Evolutionary conservation across 1,139 yeast genomes (phyloP), one percentile per base, ranked within the genome.

Genomic region (Pichia sp.): DNA sequence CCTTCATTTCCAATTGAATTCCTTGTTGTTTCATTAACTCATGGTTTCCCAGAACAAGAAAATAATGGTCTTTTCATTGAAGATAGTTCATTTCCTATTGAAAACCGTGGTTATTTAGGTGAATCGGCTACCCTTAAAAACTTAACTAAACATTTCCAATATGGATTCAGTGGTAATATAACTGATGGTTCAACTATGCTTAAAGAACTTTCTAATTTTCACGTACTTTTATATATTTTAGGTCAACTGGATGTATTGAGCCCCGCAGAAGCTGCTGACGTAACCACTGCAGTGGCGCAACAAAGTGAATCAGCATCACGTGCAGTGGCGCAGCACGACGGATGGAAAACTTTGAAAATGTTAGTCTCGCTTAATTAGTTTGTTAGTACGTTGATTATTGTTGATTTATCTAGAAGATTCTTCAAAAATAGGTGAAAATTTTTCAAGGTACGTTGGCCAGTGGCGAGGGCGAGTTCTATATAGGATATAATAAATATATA

Each of bases 1-100:
- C 97, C 98, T 0, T 87, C 96, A 6, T 89, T 94, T 64, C 99
- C 99, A 0, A 94, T 87, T 16, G 98, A 94, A 54, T 94, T 87
- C 62, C 66, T 94, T 50, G 67, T 94, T 43, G 95, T 92, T 1
- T 83, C 97, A 3, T 67, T 92, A 50, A 84, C 95, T 16, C 97
- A 92, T 62, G 96, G 98, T 1, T 92, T 92, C 74, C 96, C 96
- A 0, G 81, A 85, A 6, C 26, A 23, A 4, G 63, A 63, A 6
- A 80, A 86, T 3, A 52, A 70, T 43, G 56, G 62, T 1, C 50
- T 60, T 24, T 78, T 81, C 57, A 59, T 61, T 25, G 64, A 65
- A 2, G 57, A 60, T 4, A 64, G 64, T 4, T 55, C 61, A 9
- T 90, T 86, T 65, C 78, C 90, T 3, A 76, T 89, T 60, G 95